Evolutionary conservation across 2,329 filamentous ascomycete species (phyloP).

Genomic region (Exophiala dermatitidis): DNA sequence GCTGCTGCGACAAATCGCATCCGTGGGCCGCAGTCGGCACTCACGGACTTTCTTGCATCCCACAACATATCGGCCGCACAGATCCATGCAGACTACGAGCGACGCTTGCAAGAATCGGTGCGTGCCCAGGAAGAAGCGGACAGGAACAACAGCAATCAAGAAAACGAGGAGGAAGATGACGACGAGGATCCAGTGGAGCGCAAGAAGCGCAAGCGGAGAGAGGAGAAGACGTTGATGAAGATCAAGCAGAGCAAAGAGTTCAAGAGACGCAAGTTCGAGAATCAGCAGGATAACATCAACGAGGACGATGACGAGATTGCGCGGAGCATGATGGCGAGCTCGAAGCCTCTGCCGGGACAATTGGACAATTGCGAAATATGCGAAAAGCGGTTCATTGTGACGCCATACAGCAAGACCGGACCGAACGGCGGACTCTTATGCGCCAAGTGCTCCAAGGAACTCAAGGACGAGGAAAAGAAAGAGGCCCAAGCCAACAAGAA

Average conservation of each 20-base stretch:
- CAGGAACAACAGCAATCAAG: slow-evolving; percentile 31
- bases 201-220: slow-evolving; percentile 46
- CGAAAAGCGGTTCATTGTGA: slow-evolving; percentile 84
- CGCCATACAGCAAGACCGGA: slow-evolving; percentile 74
- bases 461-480: slow-evolving; percentile 60
- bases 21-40: slow-evolving; percentile 56
- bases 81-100: slow-evolving; percentile 53
- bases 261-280: slow-evolving; percentile 39
- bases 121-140: slow-evolving; percentile 35
- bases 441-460: slow-evolving; percentile 67
- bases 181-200: slow-evolving; percentile 43
- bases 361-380: slow-evolving; percentile 83
- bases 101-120: slow-evolving; percentile 40
- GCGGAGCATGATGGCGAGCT: slow-evolving; percentile 49
- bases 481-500: slow-evolving; percentile 51
- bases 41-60: slow-evolving; percentile 62
- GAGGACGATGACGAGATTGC: slow-evolving; percentile 37
- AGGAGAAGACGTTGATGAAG: slow-evolving; percentile 40
- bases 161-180: slow-evolving; percentile 35
- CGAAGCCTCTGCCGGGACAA: slow-evolving; percentile 65
- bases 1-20: slow-evolving; percentile 39
- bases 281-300: slow-evolving; percentile 29
- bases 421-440: slow-evolving; percentile 84
- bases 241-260: slow-evolving; percentile 47
- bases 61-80: slow-evolving; percentile 61